A percentile compares a stretch with the other conserved stretches of the same genome.
phyloP scores from a whole-genome alignment of 768 basidiomycete genomes.

The Boletus pseudo-olivaceus region DNA sequence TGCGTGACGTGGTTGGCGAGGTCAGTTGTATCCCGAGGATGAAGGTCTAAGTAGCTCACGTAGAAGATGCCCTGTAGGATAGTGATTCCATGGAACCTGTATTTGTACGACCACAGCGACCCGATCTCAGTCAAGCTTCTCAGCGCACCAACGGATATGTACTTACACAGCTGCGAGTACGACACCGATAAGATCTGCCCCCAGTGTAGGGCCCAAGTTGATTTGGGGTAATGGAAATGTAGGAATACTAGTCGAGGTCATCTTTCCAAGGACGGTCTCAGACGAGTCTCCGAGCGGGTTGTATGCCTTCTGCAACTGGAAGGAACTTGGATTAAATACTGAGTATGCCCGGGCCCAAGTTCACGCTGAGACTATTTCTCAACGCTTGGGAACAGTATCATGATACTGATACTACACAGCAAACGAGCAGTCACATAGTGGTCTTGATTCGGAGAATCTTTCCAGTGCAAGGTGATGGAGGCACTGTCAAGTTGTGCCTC shows the following conservation, averaged over 20 bases:
- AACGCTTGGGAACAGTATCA: background rate
- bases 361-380: too few relatives aligned
- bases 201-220: background rate
- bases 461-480: too few relatives aligned
- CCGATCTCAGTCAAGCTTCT: background rate
- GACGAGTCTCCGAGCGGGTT: background rate
- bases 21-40: background rate
- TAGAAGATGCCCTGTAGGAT: background rate
- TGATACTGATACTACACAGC: too few relatives aligned
- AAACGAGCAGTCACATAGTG: too few relatives aligned
- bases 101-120: background rate
- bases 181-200: background rate
- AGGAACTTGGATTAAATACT: background rate
- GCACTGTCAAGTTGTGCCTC: too few relatives aligned
- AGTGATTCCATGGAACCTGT: background rate
- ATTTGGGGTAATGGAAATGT: background rate
- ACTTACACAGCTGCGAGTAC: background rate
- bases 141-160: background rate
- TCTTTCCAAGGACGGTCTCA: background rate
- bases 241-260: background rate
- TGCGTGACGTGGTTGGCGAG: background rate
- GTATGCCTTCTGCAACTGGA: background rate
- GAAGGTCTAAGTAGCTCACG: background rate
- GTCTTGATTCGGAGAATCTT: too few relatives aligned
- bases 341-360: background rate